Base-by-base conservation (phyloP, 2,329 filamentous ascomycete species). In the Pseudogymnoascus sp. region DNA sequence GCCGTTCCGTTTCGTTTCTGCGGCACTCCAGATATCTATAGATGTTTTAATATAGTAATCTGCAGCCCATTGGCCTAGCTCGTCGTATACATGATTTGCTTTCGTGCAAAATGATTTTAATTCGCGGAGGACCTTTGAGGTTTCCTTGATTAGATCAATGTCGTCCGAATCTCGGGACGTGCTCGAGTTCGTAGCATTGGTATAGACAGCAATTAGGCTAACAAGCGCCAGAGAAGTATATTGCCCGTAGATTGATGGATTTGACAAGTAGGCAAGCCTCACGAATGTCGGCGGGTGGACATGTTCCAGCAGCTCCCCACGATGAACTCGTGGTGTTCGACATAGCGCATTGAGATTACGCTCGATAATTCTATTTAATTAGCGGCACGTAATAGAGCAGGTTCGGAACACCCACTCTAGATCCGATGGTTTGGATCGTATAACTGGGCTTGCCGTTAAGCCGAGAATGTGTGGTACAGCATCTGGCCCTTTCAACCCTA, bases 11-110 rank as follows among this genome's bases (percentile, higher is more conserved):
- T 72, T 72, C 62, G 82, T 83, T 63, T 89, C 85, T 0, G 78
- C 76, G 8, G 76, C 72, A 2, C 77, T 75, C 76, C 79, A 81
- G 0, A 73, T 72, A 21, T 78, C 73, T n/a, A 78, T 70, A 61
- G 71, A 63, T 11, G 71, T 64, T 63, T 75, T 70, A 10, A 92
- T 82, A 70, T 87, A 92, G 60, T 81, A 82, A 59, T 92, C 86
- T 0, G 82, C 82, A 1, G 88, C 88, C 87, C 88, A 93, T 1
- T 78, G 67, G 0, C 90, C 90, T 3, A 92, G 78, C 53, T 89
- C 81, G 2, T 71, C 67, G 21, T 77, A 78, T 1, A 92, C 78
- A 12, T 80, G 78, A 0, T 66, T 56, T 11, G 81, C 78, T 34
- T 81, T 83, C 1, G 77, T 75, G 46, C 77, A 76, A 6, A 92